Evolutionary conservation across 2,329 filamentous ascomycete species (phyloP), one percentile per base, ranked within the genome.

Genomic region (Pyrenochaeta sp.): DNA sequence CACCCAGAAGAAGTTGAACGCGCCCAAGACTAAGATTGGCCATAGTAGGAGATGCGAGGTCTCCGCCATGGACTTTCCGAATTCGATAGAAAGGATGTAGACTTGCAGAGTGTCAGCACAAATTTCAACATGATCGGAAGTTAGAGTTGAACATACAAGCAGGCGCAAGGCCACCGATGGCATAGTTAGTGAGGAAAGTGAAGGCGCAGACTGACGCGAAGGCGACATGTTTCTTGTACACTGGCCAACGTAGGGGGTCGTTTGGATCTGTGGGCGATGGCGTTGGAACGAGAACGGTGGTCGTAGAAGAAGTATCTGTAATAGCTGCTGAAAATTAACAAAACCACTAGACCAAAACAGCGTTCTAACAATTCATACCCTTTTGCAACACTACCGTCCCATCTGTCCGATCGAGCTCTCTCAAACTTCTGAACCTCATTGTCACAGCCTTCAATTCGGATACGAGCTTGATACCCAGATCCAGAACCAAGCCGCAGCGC

Each of bases 1-100:
- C 5, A 83, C 80, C 81, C 81, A 83, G 64, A 84, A 75, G 73
- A 84, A 84, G 62, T 84, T 85, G 67, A 81, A 82, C 30, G 82
- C 78, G 1, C 82, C 81, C 2, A 84, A 77, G 1, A 82, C 77
- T 2, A 84, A 69, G 59, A 84, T 82, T 1, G 76, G 77, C 67
- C 74, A 79, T 12, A 77, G 63, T 1, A 80, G 70, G 1, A 80
- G 61, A 24, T 71, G 72, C 15, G 78, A 79, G 1, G 81, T 80
- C 50, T 83, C 77, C 5, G 78, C 81, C 69, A 77, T 74, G 2
- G 78, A 73, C 66, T 80, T 81, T 58, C 77, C 61, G 67, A 84
- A 84, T 59, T 84, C 79, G 13, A 82, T 65, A 13, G 78, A 63
- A 65, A 83, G 62, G 72, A 74, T 48, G 77, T 79, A 73, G 78